Evolutionary conservation across 164 flowering plant species (phyloP).

Genomic region (grape (Vitis vinifera)): ASM3070453v1 NC_081811.1:25418001-25418500

Average conservation of each 20-base stretch:
- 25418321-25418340: slow-evolving; percentile 40
- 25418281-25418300: slow-evolving; percentile 88
- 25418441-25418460: slow-evolving; percentile 75
- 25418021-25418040: slow-evolving; percentile 73
- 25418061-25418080: slow-evolving; percentile 82
- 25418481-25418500: slow-evolving; percentile 96
- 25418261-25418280: slow-evolving; percentile 83
- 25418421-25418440: slow-evolving; percentile 90
- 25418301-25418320: slow-evolving; percentile 70
- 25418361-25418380: slow-evolving; percentile 82
- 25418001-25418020: slow-evolving; percentile 71
- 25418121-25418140: slow-evolving; percentile 77
- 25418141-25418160: slow-evolving; percentile 73
- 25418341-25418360: slow-evolving; percentile 65
- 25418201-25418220: slow-evolving; percentile 87
- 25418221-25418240: slow-evolving; percentile 93
- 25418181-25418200: slow-evolving; percentile 92
- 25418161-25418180: slow-evolving; percentile 87
- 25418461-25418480: slow-evolving; percentile 81
- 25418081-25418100: slow-evolving; percentile 67
- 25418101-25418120: slow-evolving; percentile 83
- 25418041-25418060: slow-evolving; percentile 84
- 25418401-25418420: slow-evolving; percentile 87
- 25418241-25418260: slow-evolving; percentile 92
- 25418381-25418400: slow-evolving; percentile 84